These are phyloP conservation scores for Trichomonas tenax DNA, from an alignment of 208 protist species.

Conservation along the genomic window DNA sequence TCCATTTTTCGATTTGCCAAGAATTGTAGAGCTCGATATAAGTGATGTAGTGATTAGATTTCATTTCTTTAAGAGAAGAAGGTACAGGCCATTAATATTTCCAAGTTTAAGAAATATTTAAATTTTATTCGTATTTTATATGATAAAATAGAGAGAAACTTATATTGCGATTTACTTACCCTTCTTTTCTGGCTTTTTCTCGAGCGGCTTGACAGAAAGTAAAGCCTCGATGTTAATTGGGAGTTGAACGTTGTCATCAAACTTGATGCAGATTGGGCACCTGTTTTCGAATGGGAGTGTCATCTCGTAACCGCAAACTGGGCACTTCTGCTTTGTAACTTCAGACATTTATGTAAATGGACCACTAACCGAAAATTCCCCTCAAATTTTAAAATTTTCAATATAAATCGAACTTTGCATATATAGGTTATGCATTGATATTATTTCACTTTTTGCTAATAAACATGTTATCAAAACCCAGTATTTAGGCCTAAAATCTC, in stretches of 20 bases:
- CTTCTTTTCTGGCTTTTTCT: not conserved
- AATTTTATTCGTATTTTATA: not conserved
- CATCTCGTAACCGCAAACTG: not conserved
- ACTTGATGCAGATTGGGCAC: not conserved
- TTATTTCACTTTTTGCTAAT: no score
- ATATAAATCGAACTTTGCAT: no score
- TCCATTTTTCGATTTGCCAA: no score
- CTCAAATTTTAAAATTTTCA: not conserved
- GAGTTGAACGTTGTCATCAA: not conserved
- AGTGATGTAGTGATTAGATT: not conserved
- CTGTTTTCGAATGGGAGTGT: not conserved
- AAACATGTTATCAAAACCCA: no score
- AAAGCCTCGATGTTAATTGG: not conserved
- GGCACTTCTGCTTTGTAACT: conserved; percentile 2
- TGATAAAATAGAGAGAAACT: not conserved
- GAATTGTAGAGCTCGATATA: not conserved
- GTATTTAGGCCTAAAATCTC: no score
- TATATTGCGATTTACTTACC: not conserved
- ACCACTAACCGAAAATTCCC: not conserved
- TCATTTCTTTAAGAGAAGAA: not conserved
- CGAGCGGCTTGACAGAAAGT: not conserved
- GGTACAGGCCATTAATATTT: not conserved
- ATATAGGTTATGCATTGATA: no score
- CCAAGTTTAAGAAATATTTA: not conserved
- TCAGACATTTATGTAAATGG: not conserved